phyloP scores from a whole-genome alignment of 495 filamentous ascomycete species.

The Rhizodiscina lignyota region DNA sequence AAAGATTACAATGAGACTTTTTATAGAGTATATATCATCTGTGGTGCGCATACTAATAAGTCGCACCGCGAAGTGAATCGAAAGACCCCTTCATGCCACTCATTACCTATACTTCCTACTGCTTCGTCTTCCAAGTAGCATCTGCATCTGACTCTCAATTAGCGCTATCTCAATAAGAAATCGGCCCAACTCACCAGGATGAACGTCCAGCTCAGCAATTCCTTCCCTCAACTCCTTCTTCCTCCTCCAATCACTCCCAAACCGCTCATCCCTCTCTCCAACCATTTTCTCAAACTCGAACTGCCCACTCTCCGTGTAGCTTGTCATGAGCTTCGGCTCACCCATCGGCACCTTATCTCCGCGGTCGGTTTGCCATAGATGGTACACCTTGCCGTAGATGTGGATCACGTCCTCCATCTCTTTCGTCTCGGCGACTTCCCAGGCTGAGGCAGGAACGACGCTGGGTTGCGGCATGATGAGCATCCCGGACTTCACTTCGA shows the following conservation, averaged over 20 bases:
- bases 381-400: constrained; percentile 81
- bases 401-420: constrained; percentile 61
- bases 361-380: constrained; percentile 76
- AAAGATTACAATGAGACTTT: too few relatives aligned
- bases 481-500: constrained; percentile 77
- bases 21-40: too few relatives aligned
- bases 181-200: constrained; percentile 30
- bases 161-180: too few relatives aligned
- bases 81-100: too few relatives aligned
- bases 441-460: constrained; percentile 33
- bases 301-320: constrained; percentile 42
- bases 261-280: constrained; percentile 46
- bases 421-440: constrained; percentile 61
- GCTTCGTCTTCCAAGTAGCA: too few relatives aligned
- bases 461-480: constrained; percentile 63
- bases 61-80: too few relatives aligned
- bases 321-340: constrained; percentile 61
- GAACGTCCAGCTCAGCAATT: constrained; percentile 40
- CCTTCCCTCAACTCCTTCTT: constrained; percentile 48
- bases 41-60: too few relatives aligned
- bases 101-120: too few relatives aligned
- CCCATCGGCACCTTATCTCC: constrained; percentile 64
- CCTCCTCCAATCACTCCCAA: constrained; percentile 38
- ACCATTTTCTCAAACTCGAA: constrained; percentile 43
- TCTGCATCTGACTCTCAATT: too few relatives aligned